phyloP scores from a whole-genome alignment of 768 basidiomycete species.

The Dioszegia crocea region DNA sequence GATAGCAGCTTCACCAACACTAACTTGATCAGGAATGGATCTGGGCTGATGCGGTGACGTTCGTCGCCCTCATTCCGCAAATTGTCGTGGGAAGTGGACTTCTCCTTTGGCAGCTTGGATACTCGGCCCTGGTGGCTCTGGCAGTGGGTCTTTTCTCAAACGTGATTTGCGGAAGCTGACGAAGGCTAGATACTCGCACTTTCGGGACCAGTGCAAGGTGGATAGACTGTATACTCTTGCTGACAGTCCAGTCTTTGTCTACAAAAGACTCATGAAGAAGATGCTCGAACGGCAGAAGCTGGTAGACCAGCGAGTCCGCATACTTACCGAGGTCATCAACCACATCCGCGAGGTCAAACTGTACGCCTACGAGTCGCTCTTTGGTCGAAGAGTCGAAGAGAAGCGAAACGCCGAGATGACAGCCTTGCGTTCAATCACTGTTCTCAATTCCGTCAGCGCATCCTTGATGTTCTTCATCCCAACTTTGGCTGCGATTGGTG shows the following conservation, averaged over 20 bases:
- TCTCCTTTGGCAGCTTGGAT: constrained; percentile 64
- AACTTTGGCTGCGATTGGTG: constrained; percentile 48
- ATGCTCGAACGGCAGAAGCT: constrained; percentile 53
- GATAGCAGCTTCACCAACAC: not conserved
- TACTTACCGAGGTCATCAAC: constrained; percentile 56
- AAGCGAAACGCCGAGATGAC: constrained; percentile 27
- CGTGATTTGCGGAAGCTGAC: not conserved
- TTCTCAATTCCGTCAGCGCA: not conserved
- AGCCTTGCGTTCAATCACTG: constrained; percentile 22
- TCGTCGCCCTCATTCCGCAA: constrained; percentile 58
- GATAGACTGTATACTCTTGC: not conserved
- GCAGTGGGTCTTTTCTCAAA: constrained; percentile 10
- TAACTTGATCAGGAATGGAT: constrained; percentile 13
- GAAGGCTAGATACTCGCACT: constrained; percentile 51
- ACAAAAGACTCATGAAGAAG: constrained; percentile 45
- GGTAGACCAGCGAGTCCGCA: constrained; percentile 57
- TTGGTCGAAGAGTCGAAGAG: constrained; percentile 18
- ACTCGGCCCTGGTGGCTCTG: constrained; percentile 62
- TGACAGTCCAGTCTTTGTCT: constrained; percentile 49
- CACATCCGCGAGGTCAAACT: constrained; percentile 63
- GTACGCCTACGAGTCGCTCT: constrained; percentile 57
- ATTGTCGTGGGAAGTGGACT: constrained; percentile 62
- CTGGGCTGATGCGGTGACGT: constrained; percentile 49
- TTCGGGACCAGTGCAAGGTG: constrained; percentile 60
- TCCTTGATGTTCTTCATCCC: constrained; percentile 55